Evolutionary conservation across 1,284 basidiomycete species (phyloP).

Genomic region (Mycena citricolor): DNA sequence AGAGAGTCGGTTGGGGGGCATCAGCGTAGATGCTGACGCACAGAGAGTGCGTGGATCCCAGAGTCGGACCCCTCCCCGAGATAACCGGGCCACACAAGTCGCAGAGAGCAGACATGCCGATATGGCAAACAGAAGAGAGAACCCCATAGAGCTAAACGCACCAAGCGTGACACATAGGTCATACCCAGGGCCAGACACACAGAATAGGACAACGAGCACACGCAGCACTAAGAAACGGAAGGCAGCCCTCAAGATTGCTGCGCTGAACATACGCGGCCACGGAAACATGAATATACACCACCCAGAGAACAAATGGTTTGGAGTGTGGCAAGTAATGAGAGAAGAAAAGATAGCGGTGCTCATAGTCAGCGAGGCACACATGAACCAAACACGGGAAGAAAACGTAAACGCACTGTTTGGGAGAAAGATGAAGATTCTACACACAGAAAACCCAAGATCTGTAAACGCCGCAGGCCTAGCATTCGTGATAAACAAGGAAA

Average conservation of each 20-base stretch:
- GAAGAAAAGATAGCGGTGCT: slow-evolving; percentile 5
- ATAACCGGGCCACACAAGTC: neutral
- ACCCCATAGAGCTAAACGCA: no score
- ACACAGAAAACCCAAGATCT: neutral
- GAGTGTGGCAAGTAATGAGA: slow-evolving; percentile 8
- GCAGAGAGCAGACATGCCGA: neutral
- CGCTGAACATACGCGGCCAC: slow-evolving; percentile 12
- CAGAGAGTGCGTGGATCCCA: neutral
- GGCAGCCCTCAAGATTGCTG: slow-evolving; percentile 9
- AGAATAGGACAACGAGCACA: no score
- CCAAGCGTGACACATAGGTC: neutral
- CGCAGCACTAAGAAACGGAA: slow-evolving; percentile 10
- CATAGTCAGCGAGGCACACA: slow-evolving; percentile 27
- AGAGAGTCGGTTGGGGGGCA: slow-evolving; percentile 4
- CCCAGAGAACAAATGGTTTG: slow-evolving; percentile 10
- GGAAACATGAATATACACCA: slow-evolving; percentile 2
- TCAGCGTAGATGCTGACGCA: neutral
- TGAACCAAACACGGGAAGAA: slow-evolving; percentile 2
- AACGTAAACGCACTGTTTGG: slow-evolving; percentile 4
- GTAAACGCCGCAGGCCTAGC: neutral
- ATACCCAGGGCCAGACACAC: neutral
- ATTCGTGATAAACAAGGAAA: slow-evolving; percentile 34
- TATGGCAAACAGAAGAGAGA: neutral
- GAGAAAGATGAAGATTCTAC: neutral
- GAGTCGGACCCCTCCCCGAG: neutral